Conservation (phyloP, 768 basidiomycete genomes). For the Neoboletus subvelutipes region DNA sequence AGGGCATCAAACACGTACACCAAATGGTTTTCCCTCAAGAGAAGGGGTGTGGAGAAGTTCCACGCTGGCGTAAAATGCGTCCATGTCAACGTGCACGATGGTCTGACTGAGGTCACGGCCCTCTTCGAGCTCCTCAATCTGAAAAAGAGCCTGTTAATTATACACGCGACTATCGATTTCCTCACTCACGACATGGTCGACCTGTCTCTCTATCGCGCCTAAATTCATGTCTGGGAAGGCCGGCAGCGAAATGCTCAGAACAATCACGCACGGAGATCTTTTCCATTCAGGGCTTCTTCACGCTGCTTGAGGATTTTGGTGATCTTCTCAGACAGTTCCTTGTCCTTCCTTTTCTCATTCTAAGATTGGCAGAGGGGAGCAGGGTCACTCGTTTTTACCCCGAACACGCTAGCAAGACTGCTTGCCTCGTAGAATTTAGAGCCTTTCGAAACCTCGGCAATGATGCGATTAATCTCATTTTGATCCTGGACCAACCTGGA, state of each 20-base stretch:
- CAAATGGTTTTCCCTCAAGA: constrained; percentile 72
- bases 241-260: neutral
- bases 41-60: constrained; percentile 66
- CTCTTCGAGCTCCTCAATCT: constrained; percentile 69
- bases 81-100: constrained; percentile 96
- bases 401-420: neutral
- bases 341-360: constrained; percentile 91
- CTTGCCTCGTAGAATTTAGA: constrained; percentile 87
- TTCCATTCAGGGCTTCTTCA: constrained; percentile 55
- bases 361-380: constrained; percentile 27
- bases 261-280: constrained; percentile 51
- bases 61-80: constrained; percentile 87
- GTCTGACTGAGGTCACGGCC: constrained; percentile 76
- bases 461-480: constrained; percentile 82
- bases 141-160: neutral
- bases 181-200: constrained; percentile 68
- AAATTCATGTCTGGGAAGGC: neutral
- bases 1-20: constrained; percentile 40
- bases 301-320: constrained; percentile 62
- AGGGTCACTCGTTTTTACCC: constrained; percentile 1
- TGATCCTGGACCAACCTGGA: constrained; percentile 71
- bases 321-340: constrained; percentile 78
- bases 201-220: constrained; percentile 62
- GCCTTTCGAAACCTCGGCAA: constrained; percentile 88
- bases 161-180: neutral